Percentiles rank a stretch among this genome's conserved stretches.
Conservation (phyloP, 116 monocot species). For the Trichopus zeylanicus region DNA sequence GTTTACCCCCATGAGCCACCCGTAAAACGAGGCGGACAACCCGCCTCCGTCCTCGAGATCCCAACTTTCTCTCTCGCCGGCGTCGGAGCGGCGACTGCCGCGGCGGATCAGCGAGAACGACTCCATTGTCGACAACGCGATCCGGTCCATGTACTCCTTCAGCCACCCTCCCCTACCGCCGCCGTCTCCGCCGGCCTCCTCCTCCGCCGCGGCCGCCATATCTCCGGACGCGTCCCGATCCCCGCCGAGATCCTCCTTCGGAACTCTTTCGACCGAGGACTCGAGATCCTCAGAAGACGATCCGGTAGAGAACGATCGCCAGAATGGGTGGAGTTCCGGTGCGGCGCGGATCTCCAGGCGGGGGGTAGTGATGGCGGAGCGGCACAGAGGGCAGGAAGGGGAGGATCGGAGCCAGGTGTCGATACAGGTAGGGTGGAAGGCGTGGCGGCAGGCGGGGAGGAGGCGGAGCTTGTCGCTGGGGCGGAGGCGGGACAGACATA, state of each 20-base stretch:
- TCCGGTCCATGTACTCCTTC: constrained; percentile 9
- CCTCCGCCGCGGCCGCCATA: not conserved
- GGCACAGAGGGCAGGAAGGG: constrained; percentile 38
- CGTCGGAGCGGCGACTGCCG: not conserved
- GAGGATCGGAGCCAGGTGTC: constrained; percentile 35
- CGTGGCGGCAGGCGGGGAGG: constrained; percentile 33
- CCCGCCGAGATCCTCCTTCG: not conserved
- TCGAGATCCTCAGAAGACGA: not conserved
- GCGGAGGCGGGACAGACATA: constrained; percentile 25
- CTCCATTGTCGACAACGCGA: not conserved
- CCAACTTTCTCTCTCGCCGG: not conserved
- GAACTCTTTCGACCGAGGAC: not conserved
- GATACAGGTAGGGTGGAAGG: constrained; percentile 32
- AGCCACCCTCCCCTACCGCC: constrained; percentile 5
- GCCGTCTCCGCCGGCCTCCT: not conserved
- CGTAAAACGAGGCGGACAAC: not conserved
- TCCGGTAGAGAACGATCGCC: not conserved
- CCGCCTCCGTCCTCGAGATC: not conserved
- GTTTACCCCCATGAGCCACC: not conserved
- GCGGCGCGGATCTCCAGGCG: not conserved
- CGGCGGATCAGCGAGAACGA: not conserved
- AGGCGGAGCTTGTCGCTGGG: constrained; percentile 29
- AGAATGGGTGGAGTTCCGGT: not conserved
- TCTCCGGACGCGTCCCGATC: not conserved
- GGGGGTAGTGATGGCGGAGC: constrained; percentile 5